Base-by-base conservation (phyloP, 805 yeast species). In the Torulaspora delbrueckii region DNA sequence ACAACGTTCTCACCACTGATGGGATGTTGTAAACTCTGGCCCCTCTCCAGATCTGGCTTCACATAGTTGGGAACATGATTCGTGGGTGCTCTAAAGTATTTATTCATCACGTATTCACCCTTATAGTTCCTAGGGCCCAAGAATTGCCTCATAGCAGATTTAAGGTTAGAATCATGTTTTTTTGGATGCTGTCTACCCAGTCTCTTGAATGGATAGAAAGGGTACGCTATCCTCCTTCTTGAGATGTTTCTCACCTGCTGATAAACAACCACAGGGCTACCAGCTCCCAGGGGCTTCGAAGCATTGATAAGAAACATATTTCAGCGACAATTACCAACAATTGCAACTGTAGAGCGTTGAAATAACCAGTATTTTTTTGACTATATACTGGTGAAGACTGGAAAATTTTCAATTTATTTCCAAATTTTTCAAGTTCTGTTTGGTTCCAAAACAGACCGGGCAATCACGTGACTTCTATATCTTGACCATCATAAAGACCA, bases 91-190 rank as follows among this genome's bases (percentile, higher is more conserved):
- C 74, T 73, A 57, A 75, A 80, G 66, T 86, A 84, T 62, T 83
- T 86, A 74, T 88, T 90, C 60, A 79, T 67, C 51, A 74, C 74
- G 65, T 86, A 86, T 54, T 86, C 88, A 14, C 96, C 96, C 64
- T 84, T 82, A 68, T 79, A 79, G 67, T 87, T 88, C 63, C 74
- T 78, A 31, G 91, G 91, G 2, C 97, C 97, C 46, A 89, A 70
- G 69, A 87, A 89, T 53, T 75, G 78, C 54, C 79, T 78, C 77
- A 88, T 71, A 32, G 80, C 79, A 62, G 78, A 73, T 57, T 77
- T 78, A 60, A 84, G 72, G 47, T 76, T 77, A 7, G 85, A 74
- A 42, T 72, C 74, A 50, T 71, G 74, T 40, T 50, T 64, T 60
- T 53, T 65, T 48, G 70, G 71, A 57, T 63, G 70, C 52, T 63